Percentiles rank a stretch among this genome's conserved stretches.
Evolutionary conservation across 768 basidiomycete species (phyloP).

Genomic region (Glaciozyma antarctica): DNA sequence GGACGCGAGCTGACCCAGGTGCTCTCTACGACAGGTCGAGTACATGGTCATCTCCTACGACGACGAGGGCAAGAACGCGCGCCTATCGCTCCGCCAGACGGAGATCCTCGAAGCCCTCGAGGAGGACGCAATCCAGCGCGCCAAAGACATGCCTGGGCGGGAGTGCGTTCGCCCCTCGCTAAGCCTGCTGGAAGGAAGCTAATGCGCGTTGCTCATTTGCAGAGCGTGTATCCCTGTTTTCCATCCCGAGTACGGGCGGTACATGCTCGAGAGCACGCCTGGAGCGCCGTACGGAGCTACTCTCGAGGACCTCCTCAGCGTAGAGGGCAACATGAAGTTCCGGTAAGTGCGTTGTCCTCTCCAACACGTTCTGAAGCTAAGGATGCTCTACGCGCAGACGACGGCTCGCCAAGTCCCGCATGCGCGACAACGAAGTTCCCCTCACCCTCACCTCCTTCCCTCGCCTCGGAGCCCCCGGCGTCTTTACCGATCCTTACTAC

Average conservation of each 20-base stretch:
- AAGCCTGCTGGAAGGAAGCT: not conserved
- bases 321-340: constrained; percentile 91
- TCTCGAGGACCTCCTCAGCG: constrained; percentile 72
- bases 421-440: constrained; percentile 77
- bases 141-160: constrained; percentile 3
- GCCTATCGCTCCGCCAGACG: constrained; percentile 83
- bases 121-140: constrained; percentile 46
- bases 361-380: not conserved
- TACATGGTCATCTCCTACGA: constrained; percentile 90
- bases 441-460: constrained; percentile 94
- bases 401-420: constrained; percentile 66
- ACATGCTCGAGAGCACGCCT: constrained; percentile 97
- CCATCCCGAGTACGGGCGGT: constrained; percentile 96
- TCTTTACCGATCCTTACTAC: constrained; percentile 84
- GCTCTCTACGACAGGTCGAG: constrained; percentile 56
- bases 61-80: constrained; percentile 64
- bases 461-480: constrained; percentile 72
- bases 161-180: not conserved
- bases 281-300: constrained; percentile 88
- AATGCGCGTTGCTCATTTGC: not conserved
- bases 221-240: constrained; percentile 65
- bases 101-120: constrained; percentile 72
- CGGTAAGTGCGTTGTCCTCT: constrained; percentile 48
- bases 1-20: not conserved
- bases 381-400: constrained; percentile 50